Evolutionary conservation across 2,329 filamentous ascomycete genomes (phyloP).

Genomic region (Penicillium palitans): DNA sequence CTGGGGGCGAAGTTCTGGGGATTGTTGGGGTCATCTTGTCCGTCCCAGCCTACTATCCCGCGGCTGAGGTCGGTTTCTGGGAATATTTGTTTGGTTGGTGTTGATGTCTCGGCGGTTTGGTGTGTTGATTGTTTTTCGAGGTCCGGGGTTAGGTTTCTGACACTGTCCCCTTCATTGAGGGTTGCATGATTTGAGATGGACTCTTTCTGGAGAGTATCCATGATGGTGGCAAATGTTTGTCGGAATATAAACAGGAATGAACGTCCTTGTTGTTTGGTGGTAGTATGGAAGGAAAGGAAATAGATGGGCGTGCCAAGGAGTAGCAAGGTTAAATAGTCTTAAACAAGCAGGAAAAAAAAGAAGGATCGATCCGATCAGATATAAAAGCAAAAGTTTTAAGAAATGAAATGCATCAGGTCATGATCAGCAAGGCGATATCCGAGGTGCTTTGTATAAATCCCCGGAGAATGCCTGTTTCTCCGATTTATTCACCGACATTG

Average conservation of each 20-base stretch:
- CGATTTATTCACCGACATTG: background rate
- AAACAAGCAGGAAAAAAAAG: background rate
- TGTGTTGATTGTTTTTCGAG: conserved; percentile 5
- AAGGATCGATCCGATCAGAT: background rate
- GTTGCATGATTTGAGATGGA: background rate
- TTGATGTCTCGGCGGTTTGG: background rate
- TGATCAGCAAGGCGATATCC: background rate
- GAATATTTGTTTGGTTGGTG: conserved; percentile 8
- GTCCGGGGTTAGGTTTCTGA: background rate
- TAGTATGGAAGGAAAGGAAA: background rate
- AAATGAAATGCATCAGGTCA: background rate
- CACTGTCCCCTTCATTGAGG: background rate
- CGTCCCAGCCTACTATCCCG: conserved; percentile 62
- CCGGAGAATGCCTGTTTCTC: background rate
- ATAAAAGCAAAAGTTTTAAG: background rate
- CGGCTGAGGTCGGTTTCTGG: conserved; percentile 54
- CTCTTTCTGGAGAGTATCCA: conserved; percentile 2
- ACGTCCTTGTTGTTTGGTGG: background rate
- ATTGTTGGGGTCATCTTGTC: conserved; percentile 58
- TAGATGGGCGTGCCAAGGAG: background rate
- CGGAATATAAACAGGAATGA: background rate
- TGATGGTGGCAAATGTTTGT: background rate
- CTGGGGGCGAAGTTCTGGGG: conserved; percentile 54
- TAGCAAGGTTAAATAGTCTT: background rate
- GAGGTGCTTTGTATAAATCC: background rate